Conservation (phyloP, 2,329 filamentous ascomycete genomes). For the Lasiodiplodia theobromae region DNA sequence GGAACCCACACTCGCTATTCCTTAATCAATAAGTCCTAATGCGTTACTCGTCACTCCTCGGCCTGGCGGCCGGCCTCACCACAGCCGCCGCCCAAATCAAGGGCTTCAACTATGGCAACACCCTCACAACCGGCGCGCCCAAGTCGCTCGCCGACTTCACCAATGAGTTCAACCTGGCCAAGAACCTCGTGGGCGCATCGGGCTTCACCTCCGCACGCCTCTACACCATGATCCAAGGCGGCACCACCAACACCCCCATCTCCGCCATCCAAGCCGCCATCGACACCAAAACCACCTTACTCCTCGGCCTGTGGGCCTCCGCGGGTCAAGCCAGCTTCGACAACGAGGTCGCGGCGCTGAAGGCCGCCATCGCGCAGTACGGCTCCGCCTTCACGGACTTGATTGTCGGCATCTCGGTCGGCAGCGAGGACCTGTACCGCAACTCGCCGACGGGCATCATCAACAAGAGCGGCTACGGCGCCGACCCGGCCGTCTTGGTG, state of each 20-base stretch:
- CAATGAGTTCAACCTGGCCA: conserved; percentile 71
- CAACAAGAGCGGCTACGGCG: conserved; percentile 68
- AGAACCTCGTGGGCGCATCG: conserved; percentile 67
- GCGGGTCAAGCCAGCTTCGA: conserved; percentile 67
- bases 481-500: conserved; percentile 67
- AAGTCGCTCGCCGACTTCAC: conserved; percentile 73
- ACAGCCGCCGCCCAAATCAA: conserved; percentile 52
- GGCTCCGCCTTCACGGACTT: conserved; percentile 69
- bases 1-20: conserved; percentile 5
- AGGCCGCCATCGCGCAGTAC: conserved; percentile 72
- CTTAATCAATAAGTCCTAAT: conserved; percentile 21
- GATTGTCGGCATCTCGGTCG: conserved; percentile 84
- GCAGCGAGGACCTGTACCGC: conserved; percentile 75
- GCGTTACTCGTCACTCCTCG: conserved; percentile 22
- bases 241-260: conserved; percentile 70
- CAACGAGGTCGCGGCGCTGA: conserved; percentile 78
- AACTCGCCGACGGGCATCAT: conserved; percentile 71
- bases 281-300: conserved; percentile 75
- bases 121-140: conserved; percentile 65
- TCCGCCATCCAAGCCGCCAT: conserved; percentile 82
- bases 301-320: conserved; percentile 86
- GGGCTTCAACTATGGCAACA: conserved; percentile 78
- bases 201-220: conserved; percentile 74
- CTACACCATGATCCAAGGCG: conserved; percentile 78
- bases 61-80: conserved; percentile 26